phyloP scores from a whole-genome alignment of 176 grass and related monocot genomes.

The Carex pumila region DNA sequence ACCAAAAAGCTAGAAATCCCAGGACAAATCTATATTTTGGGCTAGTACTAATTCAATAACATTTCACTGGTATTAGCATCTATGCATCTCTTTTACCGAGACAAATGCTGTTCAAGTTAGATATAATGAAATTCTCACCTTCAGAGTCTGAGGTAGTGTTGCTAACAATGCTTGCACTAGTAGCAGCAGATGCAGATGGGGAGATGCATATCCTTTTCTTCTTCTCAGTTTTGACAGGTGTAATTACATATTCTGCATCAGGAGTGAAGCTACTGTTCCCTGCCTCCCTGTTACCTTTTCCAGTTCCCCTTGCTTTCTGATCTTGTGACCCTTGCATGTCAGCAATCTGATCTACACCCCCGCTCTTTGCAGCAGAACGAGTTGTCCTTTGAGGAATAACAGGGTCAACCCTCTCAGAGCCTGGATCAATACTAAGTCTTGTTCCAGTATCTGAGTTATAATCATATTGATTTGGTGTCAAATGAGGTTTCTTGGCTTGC shows the following conservation, averaged over 20 bases:
- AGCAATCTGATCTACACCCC: not conserved
- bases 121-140: constrained; percentile 1
- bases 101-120: not conserved
- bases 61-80: not conserved
- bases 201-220: not conserved
- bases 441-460: not conserved
- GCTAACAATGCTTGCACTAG: not conserved
- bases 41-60: not conserved
- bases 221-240: constrained; percentile 1
- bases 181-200: not conserved
- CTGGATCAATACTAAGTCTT: not conserved
- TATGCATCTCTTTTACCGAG: not conserved
- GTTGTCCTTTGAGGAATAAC: constrained; percentile 22
- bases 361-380: constrained; percentile 24
- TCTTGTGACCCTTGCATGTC: not conserved
- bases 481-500: not conserved
- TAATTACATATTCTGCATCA: not conserved
- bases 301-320: not conserved
- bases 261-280: not conserved
- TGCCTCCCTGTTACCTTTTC: not conserved
- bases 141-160: not conserved
- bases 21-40: not conserved
- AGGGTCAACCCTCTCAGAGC: constrained; percentile 9
- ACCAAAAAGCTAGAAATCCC: not conserved
- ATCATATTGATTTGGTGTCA: not conserved